Base-by-base conservation (phyloP, 352 stramenopile genomes). In the Blastocystis sp. region DNA sequence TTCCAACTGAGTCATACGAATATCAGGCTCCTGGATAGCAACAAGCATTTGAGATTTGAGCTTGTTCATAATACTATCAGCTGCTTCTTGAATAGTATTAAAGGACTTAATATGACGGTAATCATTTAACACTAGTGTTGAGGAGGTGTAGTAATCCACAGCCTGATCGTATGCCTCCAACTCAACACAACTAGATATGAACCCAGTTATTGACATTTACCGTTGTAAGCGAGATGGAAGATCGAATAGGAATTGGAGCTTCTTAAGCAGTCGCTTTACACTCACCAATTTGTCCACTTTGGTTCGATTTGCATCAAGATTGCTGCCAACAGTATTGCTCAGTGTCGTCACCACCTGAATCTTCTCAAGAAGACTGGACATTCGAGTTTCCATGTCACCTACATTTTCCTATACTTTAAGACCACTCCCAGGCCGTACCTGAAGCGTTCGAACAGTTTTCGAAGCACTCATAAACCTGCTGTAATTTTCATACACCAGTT, bases 401-500 rank as follows among this genome's bases (percentile, higher is more conserved):
- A 90, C 88, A 51, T 89, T 89, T 39, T 78, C 39, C 51, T 89
- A 58, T 63, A 90, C 78, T 86, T 78, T 39, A 56, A 78, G 81
- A 43, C 51, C 16, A 2, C 9, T 12, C 12, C 91, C 92, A 74
- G 93, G 92, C 24, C 91, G 90, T 16, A 92, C 93, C 24, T 93
- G 16, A 56, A 91, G 63, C 1, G 71, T 83, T 27, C 95, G 93
- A 90, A 99, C 98, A 69, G 96, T 98, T 90, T 99, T 96, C 0
- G 97, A 98, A 43, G 96, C 96, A 88, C 94, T 96, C 88, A 99
- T 98, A 89, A 99, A 99, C 90, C 98, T 98, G 90, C 95, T 98
- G 92, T 99, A 99, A 90, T 99, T 99, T 88, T 99, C 97, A 89
- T 99, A 99, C 27, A 99, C 97, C 56, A 99, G 91, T 90, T 97